These are phyloP conservation scores for Fusarium euwallaceae DNA, from an alignment of 2,329 filamentous ascomycete species.

Conservation along the genomic window DNA sequence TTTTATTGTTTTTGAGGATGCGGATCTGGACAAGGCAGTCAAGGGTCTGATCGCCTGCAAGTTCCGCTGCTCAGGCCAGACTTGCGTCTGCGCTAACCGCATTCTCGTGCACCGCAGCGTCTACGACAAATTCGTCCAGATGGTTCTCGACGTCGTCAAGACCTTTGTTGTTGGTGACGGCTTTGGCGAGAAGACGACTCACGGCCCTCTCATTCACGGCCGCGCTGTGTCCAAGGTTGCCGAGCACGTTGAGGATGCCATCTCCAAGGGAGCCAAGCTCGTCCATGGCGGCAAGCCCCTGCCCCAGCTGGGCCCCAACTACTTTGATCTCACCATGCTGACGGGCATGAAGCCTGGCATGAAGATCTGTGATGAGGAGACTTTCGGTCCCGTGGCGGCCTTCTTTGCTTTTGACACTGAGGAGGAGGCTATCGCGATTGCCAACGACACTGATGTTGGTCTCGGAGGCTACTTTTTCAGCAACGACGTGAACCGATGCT, in stretches of 20 bases:
- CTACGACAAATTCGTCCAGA: slow-evolving; percentile 68
- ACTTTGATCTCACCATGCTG: slow-evolving; percentile 77
- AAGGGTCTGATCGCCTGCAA: slow-evolving; percentile 75
- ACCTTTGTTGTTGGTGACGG: slow-evolving; percentile 70
- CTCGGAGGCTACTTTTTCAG: slow-evolving; percentile 81
- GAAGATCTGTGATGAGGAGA: slow-evolving; percentile 76
- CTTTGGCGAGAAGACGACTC: slow-evolving; percentile 67
- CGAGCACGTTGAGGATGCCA: slow-evolving; percentile 72
- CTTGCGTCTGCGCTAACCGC: slow-evolving; percentile 75
- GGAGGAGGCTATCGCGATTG: slow-evolving; percentile 75
- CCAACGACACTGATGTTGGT: slow-evolving; percentile 76
- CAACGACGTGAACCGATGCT: slow-evolving; percentile 54
- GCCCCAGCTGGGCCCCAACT: slow-evolving; percentile 73
- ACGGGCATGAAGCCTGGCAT: slow-evolving; percentile 76
- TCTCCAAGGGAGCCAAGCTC: slow-evolving; percentile 71
- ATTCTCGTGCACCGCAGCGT: slow-evolving; percentile 71
- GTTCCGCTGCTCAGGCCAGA: slow-evolving; percentile 80
- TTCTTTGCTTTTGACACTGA: slow-evolving; percentile 77
- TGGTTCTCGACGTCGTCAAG: slow-evolving; percentile 65
- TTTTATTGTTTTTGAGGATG: slow-evolving; percentile 82
- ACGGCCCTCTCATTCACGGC: slow-evolving; percentile 74
- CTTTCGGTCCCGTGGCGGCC: slow-evolving; percentile 78
- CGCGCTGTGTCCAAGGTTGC: slow-evolving; percentile 74
- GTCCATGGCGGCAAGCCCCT: slow-evolving; percentile 69
- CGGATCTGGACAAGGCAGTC: slow-evolving; percentile 77